These are phyloP conservation scores for Rhizopogon sp. DNA, from an alignment of 768 basidiomycete genomes.

Conservation along the genomic window DNA sequence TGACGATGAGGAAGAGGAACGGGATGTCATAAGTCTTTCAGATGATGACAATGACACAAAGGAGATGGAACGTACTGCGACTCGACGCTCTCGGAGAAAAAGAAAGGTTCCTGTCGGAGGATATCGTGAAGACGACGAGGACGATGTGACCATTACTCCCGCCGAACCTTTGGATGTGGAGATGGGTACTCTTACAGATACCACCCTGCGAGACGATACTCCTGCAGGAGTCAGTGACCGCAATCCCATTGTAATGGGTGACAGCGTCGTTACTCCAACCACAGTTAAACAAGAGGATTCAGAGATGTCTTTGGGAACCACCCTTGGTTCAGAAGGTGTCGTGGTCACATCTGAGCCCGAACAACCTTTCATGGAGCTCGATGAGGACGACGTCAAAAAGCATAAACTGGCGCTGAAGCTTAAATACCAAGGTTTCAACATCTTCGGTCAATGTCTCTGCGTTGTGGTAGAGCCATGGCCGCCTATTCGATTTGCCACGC, in stretches of 20 bases:
- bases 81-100: slow-evolving; percentile 28
- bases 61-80: slow-evolving; percentile 4
- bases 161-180: slow-evolving; percentile 8
- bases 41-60: slow-evolving; percentile 3
- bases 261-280: background rate
- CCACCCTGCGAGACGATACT: background rate
- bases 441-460: slow-evolving; percentile 70
- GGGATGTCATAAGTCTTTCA: slow-evolving; percentile 7
- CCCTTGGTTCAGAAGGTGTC: background rate
- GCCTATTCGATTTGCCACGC: slow-evolving; percentile 34
- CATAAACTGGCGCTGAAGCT: slow-evolving; percentile 67
- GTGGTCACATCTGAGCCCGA: background rate
- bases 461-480: slow-evolving; percentile 84
- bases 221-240: background rate
- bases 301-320: background rate
- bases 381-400: slow-evolving; percentile 66
- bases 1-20: slow-evolving; percentile 20
- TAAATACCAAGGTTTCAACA: slow-evolving; percentile 64
- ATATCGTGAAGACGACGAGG: slow-evolving; percentile 22
- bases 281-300: background rate
- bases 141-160: slow-evolving; percentile 2
- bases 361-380: slow-evolving; percentile 16
- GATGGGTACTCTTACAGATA: slow-evolving; percentile 9
- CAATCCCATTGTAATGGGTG: background rate
- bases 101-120: slow-evolving; percentile 20